These are phyloP conservation scores for Verbascum thapsus DNA, from an alignment of 257 asterid genomes.

Conservation along the genomic window DNA sequence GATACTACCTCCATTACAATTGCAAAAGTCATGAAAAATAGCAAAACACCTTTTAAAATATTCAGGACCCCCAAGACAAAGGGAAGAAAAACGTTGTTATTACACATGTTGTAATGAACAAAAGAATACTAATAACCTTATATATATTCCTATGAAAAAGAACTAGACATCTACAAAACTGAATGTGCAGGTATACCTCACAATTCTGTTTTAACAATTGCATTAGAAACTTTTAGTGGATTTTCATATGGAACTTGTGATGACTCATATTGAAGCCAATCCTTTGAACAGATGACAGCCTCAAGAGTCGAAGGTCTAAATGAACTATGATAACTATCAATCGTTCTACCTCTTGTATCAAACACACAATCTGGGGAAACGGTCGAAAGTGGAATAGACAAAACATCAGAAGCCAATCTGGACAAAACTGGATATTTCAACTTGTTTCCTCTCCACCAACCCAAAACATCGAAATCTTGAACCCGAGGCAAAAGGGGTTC, in stretches of 20 bases:
- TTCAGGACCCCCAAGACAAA: background rate
- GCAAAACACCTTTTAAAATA: background rate
- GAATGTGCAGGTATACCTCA: slow-evolving; percentile 28
- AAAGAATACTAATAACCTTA: slow-evolving; percentile 38
- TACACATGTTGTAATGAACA: slow-evolving; percentile 24
- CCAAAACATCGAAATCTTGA: slow-evolving; percentile 78
- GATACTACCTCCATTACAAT: too few relatives aligned
- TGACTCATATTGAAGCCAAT: slow-evolving; percentile 64
- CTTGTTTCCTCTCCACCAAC: slow-evolving; percentile 78
- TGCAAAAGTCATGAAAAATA: background rate
- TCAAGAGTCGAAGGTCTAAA: slow-evolving; percentile 52
- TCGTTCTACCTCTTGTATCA: slow-evolving; percentile 44
- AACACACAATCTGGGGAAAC: slow-evolving; percentile 56
- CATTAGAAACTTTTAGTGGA: slow-evolving; percentile 16
- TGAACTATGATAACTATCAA: slow-evolving; percentile 50
- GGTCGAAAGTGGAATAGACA: slow-evolving; percentile 72
- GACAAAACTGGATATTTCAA: slow-evolving; percentile 63
- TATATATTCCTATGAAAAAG: slow-evolving; percentile 19
- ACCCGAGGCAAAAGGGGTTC: slow-evolving; percentile 60
- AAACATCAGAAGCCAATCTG: slow-evolving; percentile 71
- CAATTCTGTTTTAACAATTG: slow-evolving; percentile 37
- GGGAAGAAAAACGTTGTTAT: slow-evolving; percentile 9
- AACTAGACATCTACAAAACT: slow-evolving; percentile 39
- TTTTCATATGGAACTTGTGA: slow-evolving; percentile 26
- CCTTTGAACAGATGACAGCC: slow-evolving; percentile 74